Evolutionary conservation across 768 basidiomycete species (phyloP).

Genomic region (Podaxis pistillaris): DNA sequence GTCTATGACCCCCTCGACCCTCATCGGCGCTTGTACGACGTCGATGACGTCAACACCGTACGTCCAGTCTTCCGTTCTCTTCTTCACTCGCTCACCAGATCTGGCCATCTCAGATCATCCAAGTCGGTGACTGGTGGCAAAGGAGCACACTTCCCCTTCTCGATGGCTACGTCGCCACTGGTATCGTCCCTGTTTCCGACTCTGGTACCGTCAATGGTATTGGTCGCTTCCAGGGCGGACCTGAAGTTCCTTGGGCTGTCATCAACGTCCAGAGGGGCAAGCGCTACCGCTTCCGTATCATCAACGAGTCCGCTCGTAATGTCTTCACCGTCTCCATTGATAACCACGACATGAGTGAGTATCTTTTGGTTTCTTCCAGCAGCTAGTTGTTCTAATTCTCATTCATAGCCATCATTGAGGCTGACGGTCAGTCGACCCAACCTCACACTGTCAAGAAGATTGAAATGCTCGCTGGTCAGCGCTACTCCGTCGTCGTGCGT

Average conservation of each 20-base stretch:
- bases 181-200: constrained; percentile 30
- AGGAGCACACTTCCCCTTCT: constrained; percentile 26
- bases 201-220: constrained; percentile 46
- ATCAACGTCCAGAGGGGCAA: constrained; percentile 39
- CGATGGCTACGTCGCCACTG: constrained; percentile 24
- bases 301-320: constrained; percentile 47
- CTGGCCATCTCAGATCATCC: constrained; percentile 22
- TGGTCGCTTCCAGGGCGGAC: constrained; percentile 42
- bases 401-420: constrained; percentile 32
- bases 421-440: constrained; percentile 35
- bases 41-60: constrained; percentile 19
- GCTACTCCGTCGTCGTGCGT: constrained; percentile 39
- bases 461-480: constrained; percentile 46
- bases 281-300: constrained; percentile 54
- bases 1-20: constrained; percentile 32
- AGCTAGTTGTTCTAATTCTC: background rate
- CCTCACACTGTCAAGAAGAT: constrained; percentile 35
- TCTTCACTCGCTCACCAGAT: constrained; percentile 19
- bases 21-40: constrained; percentile 19
- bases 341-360: constrained; percentile 28
- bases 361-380: background rate
- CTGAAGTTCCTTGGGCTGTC: constrained; percentile 34
- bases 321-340: constrained; percentile 39
- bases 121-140: constrained; percentile 43
- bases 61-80: constrained; percentile 21